Percentiles rank a stretch among this genome's conserved stretches.
These are phyloP conservation scores for Plasmodium knowlesi DNA, from an alignment of 169 alveolate species.

Conservation along the genomic window DNA sequence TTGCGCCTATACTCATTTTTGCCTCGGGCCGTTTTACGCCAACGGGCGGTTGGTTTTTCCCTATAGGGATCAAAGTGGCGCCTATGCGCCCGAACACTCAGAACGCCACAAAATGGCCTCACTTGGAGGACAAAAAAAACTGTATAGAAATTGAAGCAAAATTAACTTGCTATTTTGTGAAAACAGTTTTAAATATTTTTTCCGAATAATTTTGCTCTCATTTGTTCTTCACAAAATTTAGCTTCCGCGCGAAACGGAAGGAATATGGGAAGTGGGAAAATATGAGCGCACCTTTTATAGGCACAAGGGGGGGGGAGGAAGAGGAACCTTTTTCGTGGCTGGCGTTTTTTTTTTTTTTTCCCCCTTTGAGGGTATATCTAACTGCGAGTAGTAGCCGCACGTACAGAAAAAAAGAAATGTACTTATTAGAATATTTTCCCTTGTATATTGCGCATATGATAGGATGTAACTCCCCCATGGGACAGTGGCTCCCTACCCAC, in stretches of 20 bases:
- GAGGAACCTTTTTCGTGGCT: background rate
- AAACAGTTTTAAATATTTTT: background rate
- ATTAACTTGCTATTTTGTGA: background rate
- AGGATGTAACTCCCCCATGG: background rate
- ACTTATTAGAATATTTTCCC: background rate
- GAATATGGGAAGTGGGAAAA: background rate
- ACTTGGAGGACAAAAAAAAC: background rate
- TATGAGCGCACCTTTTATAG: background rate
- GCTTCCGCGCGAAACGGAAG: background rate
- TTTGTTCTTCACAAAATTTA: background rate
- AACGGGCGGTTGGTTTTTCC: background rate
- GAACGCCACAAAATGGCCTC: background rate
- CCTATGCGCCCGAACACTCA: background rate
- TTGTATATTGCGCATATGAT: background rate
- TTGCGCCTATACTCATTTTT: background rate
- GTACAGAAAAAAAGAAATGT: background rate
- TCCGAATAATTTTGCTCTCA: background rate
- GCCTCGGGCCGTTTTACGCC: background rate
- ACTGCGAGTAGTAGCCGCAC: background rate
- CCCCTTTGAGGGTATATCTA: background rate
- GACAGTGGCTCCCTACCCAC: background rate
- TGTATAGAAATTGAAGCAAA: background rate
- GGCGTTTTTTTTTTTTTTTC: background rate
- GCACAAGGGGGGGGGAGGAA: background rate
- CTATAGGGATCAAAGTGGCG: constrained; percentile 3